Percentiles rank a stretch among this genome's conserved stretches.
Conservation (phyloP, 331 rosid species). For the Cydonia oblonga region DNA sequence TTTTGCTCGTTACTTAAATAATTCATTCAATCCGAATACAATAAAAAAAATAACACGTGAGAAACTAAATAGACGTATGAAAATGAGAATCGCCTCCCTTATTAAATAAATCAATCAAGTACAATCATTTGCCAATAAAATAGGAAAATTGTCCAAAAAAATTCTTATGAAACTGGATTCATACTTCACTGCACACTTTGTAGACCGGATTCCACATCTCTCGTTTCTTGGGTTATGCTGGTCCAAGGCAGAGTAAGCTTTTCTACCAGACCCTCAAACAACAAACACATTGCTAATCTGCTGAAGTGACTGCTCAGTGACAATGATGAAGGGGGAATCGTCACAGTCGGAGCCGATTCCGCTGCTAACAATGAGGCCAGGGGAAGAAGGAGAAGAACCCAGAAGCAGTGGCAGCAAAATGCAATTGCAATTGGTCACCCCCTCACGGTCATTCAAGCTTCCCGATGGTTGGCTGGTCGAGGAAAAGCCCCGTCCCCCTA, state of each 20-base stretch:
- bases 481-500: conserved; percentile 19
- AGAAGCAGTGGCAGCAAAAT: background rate
- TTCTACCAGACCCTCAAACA: background rate
- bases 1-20: too few relatives aligned
- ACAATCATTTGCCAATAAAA: background rate
- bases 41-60: too few relatives aligned
- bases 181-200: background rate
- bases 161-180: background rate
- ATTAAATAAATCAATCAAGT: background rate
- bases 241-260: background rate
- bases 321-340: background rate
- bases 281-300: background rate
- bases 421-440: conserved; percentile 9
- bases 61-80: too few relatives aligned
- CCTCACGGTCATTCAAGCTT: conserved; percentile 17
- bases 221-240: background rate
- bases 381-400: background rate
- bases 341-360: background rate
- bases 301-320: background rate
- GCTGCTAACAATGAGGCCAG: background rate
- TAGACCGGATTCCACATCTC: background rate
- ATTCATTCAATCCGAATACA: too few relatives aligned
- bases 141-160: background rate
- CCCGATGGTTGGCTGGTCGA: conserved; percentile 43
- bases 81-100: too few relatives aligned